Conservation (phyloP, 2,329 filamentous ascomycete species). For the Neonectria magnoliae region DNA sequence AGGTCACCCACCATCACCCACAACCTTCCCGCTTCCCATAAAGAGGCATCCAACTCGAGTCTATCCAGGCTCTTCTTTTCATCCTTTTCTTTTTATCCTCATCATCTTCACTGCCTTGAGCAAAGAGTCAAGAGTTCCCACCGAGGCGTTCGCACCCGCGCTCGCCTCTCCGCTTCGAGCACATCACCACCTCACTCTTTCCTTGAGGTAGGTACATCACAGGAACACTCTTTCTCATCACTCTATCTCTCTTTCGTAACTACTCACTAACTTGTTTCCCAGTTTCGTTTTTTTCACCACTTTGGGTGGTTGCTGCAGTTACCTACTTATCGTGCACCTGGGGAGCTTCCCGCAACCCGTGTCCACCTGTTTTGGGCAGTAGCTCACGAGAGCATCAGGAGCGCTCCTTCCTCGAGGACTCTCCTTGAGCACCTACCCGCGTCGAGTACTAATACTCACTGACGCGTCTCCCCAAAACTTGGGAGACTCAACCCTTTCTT, state of each 20-base stretch:
- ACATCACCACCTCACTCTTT: background rate
- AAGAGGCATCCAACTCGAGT: background rate
- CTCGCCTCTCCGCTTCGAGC: background rate
- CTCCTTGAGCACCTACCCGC: background rate
- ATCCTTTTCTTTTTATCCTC: background rate
- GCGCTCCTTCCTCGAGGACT: constrained; percentile 23
- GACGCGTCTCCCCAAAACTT: background rate
- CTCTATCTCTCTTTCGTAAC: background rate
- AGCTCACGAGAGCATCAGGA: constrained; percentile 4
- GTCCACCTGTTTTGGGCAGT: background rate
- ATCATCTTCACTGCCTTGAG: background rate
- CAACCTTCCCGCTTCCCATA: background rate
- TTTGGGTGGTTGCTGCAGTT: background rate
- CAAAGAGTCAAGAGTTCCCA: background rate
- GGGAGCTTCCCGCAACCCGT: background rate
- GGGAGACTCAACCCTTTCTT: constrained; percentile 4
- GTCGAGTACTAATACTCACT: background rate
- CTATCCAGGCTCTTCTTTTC: background rate
- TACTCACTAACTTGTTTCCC: background rate
- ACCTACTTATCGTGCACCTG: background rate
- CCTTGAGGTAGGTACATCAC: background rate
- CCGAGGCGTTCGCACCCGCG: background rate
- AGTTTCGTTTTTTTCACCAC: background rate
- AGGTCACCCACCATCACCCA: background rate
- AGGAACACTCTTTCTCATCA: background rate